Base-by-base conservation (phyloP, 1,284 basidiomycete species). In the Apiotrichum sp. region DNA sequence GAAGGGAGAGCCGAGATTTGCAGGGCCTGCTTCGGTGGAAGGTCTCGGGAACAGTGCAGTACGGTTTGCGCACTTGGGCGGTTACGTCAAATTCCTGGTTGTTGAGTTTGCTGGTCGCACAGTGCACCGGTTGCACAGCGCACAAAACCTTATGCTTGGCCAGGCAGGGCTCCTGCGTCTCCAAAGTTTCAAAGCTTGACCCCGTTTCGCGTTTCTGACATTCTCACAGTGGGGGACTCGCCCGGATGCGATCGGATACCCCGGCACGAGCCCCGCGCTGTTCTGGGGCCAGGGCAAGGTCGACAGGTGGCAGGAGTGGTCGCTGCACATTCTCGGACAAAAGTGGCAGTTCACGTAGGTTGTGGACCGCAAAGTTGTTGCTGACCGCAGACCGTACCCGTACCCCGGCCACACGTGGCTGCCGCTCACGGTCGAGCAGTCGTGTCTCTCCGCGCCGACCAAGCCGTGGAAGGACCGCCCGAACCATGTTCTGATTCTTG, bases 371-470 rank as follows among this genome's bases (percentile, higher is more conserved):
- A 29, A 29, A 29, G 29, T 29, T 29, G 29, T 29, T 29, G 29
- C 29, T 29, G 3, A 29, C 29, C 3, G 3, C 52, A 73, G 68
- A 34, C 70, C 72, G 0, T 73, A 65, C 58, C 65, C 13, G 56
- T 70, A 52, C 66, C 70, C 33, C 53, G 55, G 11, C 47, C 62
- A 33, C 69, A 73, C 58, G 52, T 60, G 16, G 62, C 67, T 74
- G 7, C 68, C 72, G 1, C 68, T 74, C 50, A 65, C 69, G 5
- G 65, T 76, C 53, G 70, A 74, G 59, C 59, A 68, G 33, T 56
- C 62, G 7, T 76, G 74, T 50, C 50, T 66, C 16, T 50, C 57
- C 6, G 51, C 68, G 1, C 65, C 65, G 8, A 45, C 63, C 22
- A 65, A 52, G 9, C 59, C 65, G 13, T 61, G 59, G n/a, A 58